Evolutionary conservation across 495 filamentous ascomycete species (phyloP).

Genomic region (Daldinia loculata): DNA sequence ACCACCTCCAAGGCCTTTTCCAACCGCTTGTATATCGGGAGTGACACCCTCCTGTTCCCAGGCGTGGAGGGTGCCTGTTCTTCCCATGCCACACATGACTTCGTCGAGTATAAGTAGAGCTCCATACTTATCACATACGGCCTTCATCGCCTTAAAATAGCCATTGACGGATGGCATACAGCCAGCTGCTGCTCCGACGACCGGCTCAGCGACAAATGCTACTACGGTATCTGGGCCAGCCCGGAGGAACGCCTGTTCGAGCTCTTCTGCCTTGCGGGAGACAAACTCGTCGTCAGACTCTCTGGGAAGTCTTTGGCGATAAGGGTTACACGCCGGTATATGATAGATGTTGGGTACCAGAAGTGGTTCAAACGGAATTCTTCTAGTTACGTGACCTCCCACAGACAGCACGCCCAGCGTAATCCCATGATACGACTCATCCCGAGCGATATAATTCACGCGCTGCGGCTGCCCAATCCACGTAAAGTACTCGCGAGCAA

Average conservation of each 20-base stretch:
- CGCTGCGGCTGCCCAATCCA: conserved; percentile 56
- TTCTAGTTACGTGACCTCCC: conserved; percentile 69
- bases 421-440: conserved; percentile 78
- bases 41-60: conserved; percentile 69
- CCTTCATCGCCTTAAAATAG: conserved; percentile 74
- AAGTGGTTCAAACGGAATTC: conserved; percentile 72
- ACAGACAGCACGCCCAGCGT: conserved; percentile 73
- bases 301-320: conserved; percentile 45
- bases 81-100: conserved; percentile 82
- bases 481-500: conserved; percentile 73
- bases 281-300: conserved; percentile 58
- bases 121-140: conserved; percentile 75
- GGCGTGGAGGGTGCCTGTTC: conserved; percentile 71
- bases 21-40: conserved; percentile 65
- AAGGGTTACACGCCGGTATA: conserved; percentile 72
- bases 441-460: conserved; percentile 70
- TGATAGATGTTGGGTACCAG: conserved; percentile 67
- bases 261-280: conserved; percentile 64
- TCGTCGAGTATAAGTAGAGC: conserved; percentile 80
- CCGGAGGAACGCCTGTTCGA: conserved; percentile 77
- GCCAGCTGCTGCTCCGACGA: conserved; percentile 69
- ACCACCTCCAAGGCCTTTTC: conserved; percentile 69
- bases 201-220: conserved; percentile 79
- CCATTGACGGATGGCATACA: conserved; percentile 72
- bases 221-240: conserved; percentile 76